phyloP scores from a whole-genome alignment of 345 rosid genomes.

The Leavenworthia alabamica region DNA sequence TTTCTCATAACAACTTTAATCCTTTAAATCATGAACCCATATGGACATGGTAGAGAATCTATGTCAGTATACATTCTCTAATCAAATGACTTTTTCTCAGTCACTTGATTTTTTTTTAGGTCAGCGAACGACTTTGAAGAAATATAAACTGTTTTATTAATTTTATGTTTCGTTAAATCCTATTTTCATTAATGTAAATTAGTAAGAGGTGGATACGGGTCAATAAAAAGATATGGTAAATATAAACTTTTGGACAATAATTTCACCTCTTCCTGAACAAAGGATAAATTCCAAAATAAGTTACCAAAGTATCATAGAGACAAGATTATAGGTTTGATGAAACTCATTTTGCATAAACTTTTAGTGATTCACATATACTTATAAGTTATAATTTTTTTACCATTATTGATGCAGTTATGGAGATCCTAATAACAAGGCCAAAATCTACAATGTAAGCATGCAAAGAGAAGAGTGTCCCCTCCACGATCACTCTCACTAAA shows the following conservation, averaged over 20 bases:
- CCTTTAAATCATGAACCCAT: no score
- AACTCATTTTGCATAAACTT: not conserved
- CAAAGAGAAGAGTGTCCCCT: constrained; percentile 36
- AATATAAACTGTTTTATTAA: not conserved
- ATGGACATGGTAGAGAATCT: no score
- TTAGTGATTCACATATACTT: not conserved
- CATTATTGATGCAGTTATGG: not conserved
- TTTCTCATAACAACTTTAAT: no score
- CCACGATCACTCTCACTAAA: constrained; percentile 28
- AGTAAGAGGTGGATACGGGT: no score
- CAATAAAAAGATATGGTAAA: no score
- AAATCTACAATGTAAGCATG: constrained; percentile 38
- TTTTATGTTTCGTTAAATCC: not conserved
- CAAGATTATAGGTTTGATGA: no score
- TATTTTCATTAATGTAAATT: not conserved
- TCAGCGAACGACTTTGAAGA: not conserved
- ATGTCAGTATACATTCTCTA: no score
- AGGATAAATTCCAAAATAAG: no score
- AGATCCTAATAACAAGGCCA: not conserved
- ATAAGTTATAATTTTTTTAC: not conserved
- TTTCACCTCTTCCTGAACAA: no score
- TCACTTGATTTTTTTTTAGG: constrained; percentile 1
- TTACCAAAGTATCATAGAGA: no score
- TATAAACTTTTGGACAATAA: no score
- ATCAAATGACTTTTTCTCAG: constrained; percentile 3